Percentiles rank a stretch among this genome's conserved stretches.
These are phyloP conservation scores for Pinus taeda DNA, from an alignment of 75 land plant species.

Conservation along the genomic window DNA sequence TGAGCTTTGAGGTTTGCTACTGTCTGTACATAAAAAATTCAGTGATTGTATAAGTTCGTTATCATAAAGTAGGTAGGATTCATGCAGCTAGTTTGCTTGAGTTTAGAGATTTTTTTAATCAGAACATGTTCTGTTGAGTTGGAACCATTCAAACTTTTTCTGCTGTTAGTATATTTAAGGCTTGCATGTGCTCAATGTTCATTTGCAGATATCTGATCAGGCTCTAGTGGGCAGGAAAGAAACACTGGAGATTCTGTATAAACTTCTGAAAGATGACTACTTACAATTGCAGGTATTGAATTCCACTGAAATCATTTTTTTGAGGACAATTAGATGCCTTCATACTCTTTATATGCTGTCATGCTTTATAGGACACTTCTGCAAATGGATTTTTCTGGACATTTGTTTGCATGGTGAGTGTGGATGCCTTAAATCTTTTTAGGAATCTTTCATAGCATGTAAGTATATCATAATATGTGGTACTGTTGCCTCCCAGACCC, in stretches of 20 bases:
- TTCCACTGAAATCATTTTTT: background rate
- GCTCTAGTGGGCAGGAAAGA: slow-evolving; percentile 73
- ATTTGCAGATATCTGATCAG: slow-evolving; percentile 65
- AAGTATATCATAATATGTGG: no score
- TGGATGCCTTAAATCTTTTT: no score
- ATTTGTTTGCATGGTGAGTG: no score
- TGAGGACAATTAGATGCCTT: background rate
- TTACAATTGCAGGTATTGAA: slow-evolving; percentile 72
- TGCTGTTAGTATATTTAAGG: background rate
- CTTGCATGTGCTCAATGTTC: background rate
- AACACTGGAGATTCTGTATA: slow-evolving; percentile 52
- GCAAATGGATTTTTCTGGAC: no score
- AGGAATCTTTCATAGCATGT: no score
- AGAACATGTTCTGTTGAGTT: background rate
- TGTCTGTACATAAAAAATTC: no score
- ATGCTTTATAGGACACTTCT: background rate
- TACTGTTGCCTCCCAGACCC: no score
- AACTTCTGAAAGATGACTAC: slow-evolving; percentile 73
- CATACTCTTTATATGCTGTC: background rate
- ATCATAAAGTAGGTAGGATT: no score
- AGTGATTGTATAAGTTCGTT: no score
- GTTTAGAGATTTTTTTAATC: background rate
- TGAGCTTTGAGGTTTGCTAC: no score
- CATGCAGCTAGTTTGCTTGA: no score
- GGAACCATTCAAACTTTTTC: background rate